These are phyloP conservation scores for Pleurotus tuber-regium DNA, from an alignment of 768 basidiomycete species.

Conservation along the genomic window DNA sequence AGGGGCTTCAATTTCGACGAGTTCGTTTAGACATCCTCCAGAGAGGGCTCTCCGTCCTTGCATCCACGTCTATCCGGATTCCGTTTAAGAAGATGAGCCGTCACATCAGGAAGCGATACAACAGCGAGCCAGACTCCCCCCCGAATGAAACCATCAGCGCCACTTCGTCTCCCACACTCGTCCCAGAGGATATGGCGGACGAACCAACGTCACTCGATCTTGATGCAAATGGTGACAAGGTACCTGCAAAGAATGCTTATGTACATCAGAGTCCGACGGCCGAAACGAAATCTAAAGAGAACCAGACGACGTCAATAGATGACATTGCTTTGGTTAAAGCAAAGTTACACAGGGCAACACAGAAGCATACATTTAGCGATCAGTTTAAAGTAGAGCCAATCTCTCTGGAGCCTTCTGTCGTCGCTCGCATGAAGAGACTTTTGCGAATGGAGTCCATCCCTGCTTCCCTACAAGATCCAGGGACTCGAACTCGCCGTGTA, in stretches of 20 bases:
- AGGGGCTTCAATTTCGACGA: background rate
- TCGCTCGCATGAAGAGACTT: background rate
- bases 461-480: background rate
- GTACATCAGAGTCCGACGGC: background rate
- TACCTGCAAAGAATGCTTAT: background rate
- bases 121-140: background rate
- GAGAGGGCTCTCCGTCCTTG: background rate
- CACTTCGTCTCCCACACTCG: background rate
- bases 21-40: background rate
- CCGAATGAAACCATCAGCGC: background rate
- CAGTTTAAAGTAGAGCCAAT: background rate
- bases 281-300: background rate
- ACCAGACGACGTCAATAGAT: background rate
- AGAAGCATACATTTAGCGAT: background rate
- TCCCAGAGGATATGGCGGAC: background rate
- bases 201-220: background rate
- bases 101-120: background rate
- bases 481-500: slow-evolving; percentile 10
- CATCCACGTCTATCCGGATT: background rate
- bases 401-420: background rate
- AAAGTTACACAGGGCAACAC: background rate
- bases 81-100: background rate
- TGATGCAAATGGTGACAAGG: background rate
- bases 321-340: background rate
- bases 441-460: background rate